Evolutionary conservation across 345 rosid genomes (phyloP), one percentile per base, ranked within the genome.

Genomic region (Citrus inodora): DNA sequence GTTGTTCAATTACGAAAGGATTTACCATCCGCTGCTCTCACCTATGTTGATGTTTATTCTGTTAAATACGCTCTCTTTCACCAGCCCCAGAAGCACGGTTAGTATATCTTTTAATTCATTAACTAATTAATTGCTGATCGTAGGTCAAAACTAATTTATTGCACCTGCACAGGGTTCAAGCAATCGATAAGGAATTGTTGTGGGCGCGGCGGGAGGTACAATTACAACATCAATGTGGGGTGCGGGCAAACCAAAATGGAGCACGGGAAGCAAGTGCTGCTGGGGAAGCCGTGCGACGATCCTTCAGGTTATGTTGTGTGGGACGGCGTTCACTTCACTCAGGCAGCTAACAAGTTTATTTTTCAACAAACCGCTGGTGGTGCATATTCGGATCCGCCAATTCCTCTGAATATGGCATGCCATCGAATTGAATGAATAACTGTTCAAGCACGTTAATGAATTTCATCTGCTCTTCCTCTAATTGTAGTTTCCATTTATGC

Each of bases 191-290:
- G 86, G 27, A 82, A 91, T 7, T 93, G 98, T 58, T 95, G 98
- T 60, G 95, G 98, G 0, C 90, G 88, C 73, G 98, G 98, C 21
- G 98, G 98, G 25, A 91, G 85, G 82, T 90, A 89, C 58, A 93
- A 93, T 63, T 93, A 84, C 82, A 88, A 86, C 73, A 82, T 70
- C 61, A 2, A 83, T 33, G 75, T 85, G 40, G 86, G 91, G 0
- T 91, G 98, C 68, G 98, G 98, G 19, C 83, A 61, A 33, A 87
- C 76, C 79, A 66, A 66, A n/a, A 83, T 4, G 30, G 82, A 80
- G 70, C 62, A 69, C 33, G 97, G 93, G 2, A 87, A 81, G 80
- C 84, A 89, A 73, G 63, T 87, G 35, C 51, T 87, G 76, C 71
- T 89, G n/a, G 98, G 88, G 13, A 85, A 80, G 63, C 73, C 94